Evolutionary conservation across 257 asterid genomes (phyloP).

Genomic region (Lantana camara): DNA sequence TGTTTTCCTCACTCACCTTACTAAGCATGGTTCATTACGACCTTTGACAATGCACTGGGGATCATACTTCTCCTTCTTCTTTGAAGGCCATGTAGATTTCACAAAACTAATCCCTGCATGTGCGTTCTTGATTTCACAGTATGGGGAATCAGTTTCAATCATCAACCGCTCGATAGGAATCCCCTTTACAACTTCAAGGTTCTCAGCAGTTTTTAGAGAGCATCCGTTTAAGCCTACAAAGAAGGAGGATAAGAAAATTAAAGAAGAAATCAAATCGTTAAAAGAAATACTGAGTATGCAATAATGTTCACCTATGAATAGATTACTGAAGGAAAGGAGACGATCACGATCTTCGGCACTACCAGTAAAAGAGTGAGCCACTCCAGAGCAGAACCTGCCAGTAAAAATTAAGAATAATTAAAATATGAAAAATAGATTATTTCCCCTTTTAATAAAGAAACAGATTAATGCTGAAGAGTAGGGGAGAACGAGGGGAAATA

Average conservation of each 20-base stretch:
- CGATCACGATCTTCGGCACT: conserved; percentile 82
- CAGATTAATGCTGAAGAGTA: neutral
- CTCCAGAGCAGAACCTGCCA: conserved; percentile 79
- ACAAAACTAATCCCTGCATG: conserved; percentile 78
- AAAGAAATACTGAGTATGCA: neutral
- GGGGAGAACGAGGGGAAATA: neutral
- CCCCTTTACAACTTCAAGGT: conserved; percentile 85
- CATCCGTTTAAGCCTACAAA: conserved; percentile 82
- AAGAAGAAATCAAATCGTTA: neutral
- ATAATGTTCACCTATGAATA: conserved; percentile 64
- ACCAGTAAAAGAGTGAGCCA: conserved; percentile 93
- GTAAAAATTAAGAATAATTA: conserved; percentile 10
- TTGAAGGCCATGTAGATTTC: conserved; percentile 84
- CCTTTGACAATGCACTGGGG: conserved; percentile 82
- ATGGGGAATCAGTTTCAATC: conserved; percentile 98
- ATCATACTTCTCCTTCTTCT: conserved; percentile 89
- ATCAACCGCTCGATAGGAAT: conserved; percentile 80
- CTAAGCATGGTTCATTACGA: conserved; percentile 95
- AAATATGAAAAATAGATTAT: neutral
- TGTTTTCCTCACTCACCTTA: conserved; percentile 57
- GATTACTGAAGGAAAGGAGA: conserved; percentile 68
- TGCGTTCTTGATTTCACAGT: conserved; percentile 89
- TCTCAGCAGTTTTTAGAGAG: conserved; percentile 78
- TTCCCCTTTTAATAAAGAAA: neutral
- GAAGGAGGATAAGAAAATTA: conserved; percentile 18